Base-by-base conservation (phyloP, 257 asterid species). In the Solanum clarkiae region DNA sequence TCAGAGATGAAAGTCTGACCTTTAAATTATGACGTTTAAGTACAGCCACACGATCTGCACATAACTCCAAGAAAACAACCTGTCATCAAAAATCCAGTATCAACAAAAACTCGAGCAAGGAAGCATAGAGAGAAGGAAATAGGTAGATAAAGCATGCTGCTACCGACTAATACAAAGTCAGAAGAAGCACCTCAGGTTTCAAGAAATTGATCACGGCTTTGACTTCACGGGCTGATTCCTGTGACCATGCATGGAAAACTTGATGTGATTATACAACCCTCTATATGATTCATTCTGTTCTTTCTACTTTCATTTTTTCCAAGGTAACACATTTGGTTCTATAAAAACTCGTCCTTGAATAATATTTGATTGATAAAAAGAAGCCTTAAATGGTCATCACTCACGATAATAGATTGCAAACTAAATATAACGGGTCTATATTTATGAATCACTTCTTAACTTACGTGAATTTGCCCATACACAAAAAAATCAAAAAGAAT, bases 171-270 rank as follows among this genome's bases (percentile, higher is more conserved):
- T 75, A 80, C 32, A 44, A 51, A 51, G 45, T 86, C 85, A 57
- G 84, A 83, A 62, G 81, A 84, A 44, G 84, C 82, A 94, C 98
- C 98, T 93, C 91, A 20, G 98, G 97, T 90, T 93, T 91, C 91
- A 96, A 88, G 89, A 90, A 92, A 87, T 90, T 94, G 85, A 96
- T 95, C 85, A 93, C 95, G 59, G 95, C 93, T 87, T 92, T 87
- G 79, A 96, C 99, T 91, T 96, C 95, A 84, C 88, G 29, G 93
- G 98, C 95, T 47, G 99, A 96, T 81, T 96, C 97, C 98, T 96
- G 89, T 83, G 71, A 66, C 45, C 44, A 60, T 22, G 68, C 57
- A 65, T 26, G 29, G 62, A 87, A 36, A 68, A 56, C 15, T 75
- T 83, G 5, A 60, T 5, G 79, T 80, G 54, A 55, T 85, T 80